phyloP scores from a whole-genome alignment of 2,329 filamentous ascomycete genomes.

The Harringtonia lauricola region DNA sequence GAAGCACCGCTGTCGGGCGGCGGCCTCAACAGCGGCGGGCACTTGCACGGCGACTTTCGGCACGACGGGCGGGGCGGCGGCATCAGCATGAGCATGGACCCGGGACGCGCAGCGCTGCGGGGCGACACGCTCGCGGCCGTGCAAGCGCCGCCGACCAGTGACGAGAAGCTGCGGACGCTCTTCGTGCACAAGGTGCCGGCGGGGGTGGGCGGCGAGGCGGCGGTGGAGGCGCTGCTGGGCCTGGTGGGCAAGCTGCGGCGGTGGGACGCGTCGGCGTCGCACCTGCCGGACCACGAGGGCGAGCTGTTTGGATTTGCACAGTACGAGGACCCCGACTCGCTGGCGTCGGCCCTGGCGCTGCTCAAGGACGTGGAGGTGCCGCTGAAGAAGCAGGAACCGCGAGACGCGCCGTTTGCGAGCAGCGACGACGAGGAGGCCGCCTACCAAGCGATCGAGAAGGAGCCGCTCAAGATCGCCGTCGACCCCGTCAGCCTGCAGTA shows the following conservation, averaged over 20 bases:
- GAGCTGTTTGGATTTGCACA: slow-evolving; percentile 91
- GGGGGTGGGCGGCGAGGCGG: slow-evolving; percentile 64
- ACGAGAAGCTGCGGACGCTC: slow-evolving; percentile 85
- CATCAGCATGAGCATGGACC: slow-evolving; percentile 47
- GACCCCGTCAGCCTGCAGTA: slow-evolving; percentile 78
- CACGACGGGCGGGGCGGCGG: slow-evolving; percentile 43
- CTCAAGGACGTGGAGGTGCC: slow-evolving; percentile 76
- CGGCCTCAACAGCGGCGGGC: slow-evolving; percentile 12
- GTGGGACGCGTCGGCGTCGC: slow-evolving; percentile 66
- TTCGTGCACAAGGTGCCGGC: slow-evolving; percentile 82
- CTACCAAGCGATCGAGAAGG: slow-evolving; percentile 53
- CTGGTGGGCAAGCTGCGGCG: slow-evolving; percentile 70
- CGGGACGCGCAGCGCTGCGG: slow-evolving; percentile 58
- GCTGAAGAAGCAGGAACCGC: slow-evolving; percentile 57
- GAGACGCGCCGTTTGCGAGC: no score
- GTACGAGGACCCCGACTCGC: slow-evolving; percentile 82
- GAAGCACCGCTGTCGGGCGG: slow-evolving; percentile 27
- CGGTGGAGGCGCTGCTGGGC: slow-evolving; percentile 65
- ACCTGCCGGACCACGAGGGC: slow-evolving; percentile 58
- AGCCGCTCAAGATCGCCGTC: slow-evolving; percentile 60
- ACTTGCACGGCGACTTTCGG: slow-evolving; percentile 5
- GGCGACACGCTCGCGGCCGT: slow-evolving; percentile 53
- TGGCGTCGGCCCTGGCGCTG: slow-evolving; percentile 76
- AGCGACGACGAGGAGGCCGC: slow-evolving; percentile 28
- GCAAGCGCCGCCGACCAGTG: slow-evolving; percentile 74